These are phyloP conservation scores for Limnanthes douglasii DNA, from an alignment of 345 rosid species.

Conservation along the genomic window DNA sequence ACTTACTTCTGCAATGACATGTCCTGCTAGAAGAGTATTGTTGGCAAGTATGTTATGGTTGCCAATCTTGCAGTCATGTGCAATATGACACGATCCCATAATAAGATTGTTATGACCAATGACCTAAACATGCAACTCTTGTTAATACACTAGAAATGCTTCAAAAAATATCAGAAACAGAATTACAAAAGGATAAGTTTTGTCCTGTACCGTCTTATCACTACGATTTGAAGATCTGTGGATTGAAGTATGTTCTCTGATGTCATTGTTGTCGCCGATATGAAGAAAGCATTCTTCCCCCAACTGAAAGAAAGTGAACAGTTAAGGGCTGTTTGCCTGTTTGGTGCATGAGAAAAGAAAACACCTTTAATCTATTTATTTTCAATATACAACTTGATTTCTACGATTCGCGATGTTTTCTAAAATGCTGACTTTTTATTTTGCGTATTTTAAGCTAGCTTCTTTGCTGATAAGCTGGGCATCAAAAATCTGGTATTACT, in stretches of 20 bases:
- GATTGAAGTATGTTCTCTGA: constrained; percentile 73
- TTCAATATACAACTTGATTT: no score
- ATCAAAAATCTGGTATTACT: no score
- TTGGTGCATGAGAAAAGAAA: constrained; percentile 1
- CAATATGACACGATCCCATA: constrained; percentile 97
- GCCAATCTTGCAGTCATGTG: constrained; percentile 90
- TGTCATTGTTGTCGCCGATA: constrained; percentile 74
- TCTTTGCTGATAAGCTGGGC: background rate
- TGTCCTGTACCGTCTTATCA: constrained; percentile 45
- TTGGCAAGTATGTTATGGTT: constrained; percentile 79
- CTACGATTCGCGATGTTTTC: no score
- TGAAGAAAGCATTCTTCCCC: constrained; percentile 76
- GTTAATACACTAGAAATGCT: constrained; percentile 6
- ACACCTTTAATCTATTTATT: no score
- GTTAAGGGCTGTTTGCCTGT: background rate
- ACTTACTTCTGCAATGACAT: constrained; percentile 77
- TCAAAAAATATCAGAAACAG: background rate
- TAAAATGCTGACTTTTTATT: no score
- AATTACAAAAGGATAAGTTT: background rate
- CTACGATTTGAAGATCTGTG: constrained; percentile 76
- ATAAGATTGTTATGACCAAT: constrained; percentile 79
- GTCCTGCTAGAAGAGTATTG: constrained; percentile 85
- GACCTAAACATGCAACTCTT: constrained; percentile 25
- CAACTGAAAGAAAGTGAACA: constrained; percentile 17
- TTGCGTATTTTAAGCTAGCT: no score